phyloP scores from a whole-genome alignment of 2,329 filamentous ascomycete species.

The Ophiostoma triangulosporum region DNA sequence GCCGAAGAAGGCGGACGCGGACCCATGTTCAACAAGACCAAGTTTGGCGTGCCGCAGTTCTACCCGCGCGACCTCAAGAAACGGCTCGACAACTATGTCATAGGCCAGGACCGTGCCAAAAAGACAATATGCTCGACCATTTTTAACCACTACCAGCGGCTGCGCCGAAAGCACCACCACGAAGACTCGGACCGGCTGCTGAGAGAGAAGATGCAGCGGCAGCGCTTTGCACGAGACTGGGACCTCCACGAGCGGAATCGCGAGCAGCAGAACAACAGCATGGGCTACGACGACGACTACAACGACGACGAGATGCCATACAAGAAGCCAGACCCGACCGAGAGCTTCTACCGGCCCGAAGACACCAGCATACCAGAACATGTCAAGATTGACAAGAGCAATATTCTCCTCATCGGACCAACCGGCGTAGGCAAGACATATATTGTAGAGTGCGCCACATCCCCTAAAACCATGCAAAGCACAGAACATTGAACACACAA shows the following conservation, averaged over 20 bases:
- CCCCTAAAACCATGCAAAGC: neutral
- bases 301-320: neutral
- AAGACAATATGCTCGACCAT: slow-evolving; percentile 86
- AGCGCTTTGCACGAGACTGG: slow-evolving; percentile 57
- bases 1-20: slow-evolving; percentile 37
- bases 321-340: neutral
- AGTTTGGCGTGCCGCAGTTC: slow-evolving; percentile 47
- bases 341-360: slow-evolving; percentile 22
- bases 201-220: slow-evolving; percentile 54
- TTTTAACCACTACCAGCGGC: slow-evolving; percentile 90
- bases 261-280: slow-evolving; percentile 42
- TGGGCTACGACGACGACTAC: slow-evolving; percentile 43
- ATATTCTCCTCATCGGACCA: slow-evolving; percentile 78
- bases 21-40: slow-evolving; percentile 45
- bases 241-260: slow-evolving; percentile 30
- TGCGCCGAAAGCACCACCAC: slow-evolving; percentile 64
- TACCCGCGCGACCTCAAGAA: slow-evolving; percentile 65
- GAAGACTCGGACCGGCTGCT: slow-evolving; percentile 50
- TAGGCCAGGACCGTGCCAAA: slow-evolving; percentile 89
- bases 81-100: slow-evolving; percentile 88
- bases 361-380: slow-evolving; percentile 29
- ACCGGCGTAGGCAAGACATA: slow-evolving; percentile 95
- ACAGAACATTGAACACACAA: neutral
- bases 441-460: slow-evolving; percentile 50
- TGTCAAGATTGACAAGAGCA: slow-evolving; percentile 87